Conservation (phyloP, 2,329 filamentous ascomycete genomes). For the Nannizziopsis arthrosporioides region DNA sequence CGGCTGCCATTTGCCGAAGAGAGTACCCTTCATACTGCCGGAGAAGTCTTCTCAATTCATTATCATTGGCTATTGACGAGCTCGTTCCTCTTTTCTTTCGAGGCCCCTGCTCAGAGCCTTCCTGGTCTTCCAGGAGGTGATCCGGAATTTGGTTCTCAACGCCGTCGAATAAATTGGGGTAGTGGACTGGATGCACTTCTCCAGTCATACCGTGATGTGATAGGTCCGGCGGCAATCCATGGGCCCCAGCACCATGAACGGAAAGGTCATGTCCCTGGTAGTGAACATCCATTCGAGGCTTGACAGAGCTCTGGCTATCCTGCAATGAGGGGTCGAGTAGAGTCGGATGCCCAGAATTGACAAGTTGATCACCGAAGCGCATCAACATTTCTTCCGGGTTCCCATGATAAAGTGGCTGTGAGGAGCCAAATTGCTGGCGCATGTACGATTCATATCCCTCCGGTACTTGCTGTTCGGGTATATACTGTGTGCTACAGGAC, state of each 20-base stretch:
- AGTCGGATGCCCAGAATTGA: constrained; percentile 27
- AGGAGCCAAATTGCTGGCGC: constrained; percentile 24
- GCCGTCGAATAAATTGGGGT: constrained; percentile 32
- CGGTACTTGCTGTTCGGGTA: constrained; percentile 31
- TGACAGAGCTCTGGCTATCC: constrained; percentile 26
- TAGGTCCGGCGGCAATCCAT: constrained; percentile 28
- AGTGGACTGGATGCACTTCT: constrained; percentile 27
- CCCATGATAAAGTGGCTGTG: constrained; percentile 28
- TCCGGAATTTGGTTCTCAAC: constrained; percentile 34
- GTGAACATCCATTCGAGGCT: constrained; percentile 28
- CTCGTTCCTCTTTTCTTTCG: constrained; percentile 38
- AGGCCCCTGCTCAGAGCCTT: constrained; percentile 33
- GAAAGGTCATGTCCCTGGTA: constrained; percentile 28
- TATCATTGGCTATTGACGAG: constrained; percentile 39
- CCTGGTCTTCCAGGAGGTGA: constrained; percentile 31
- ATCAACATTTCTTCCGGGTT: constrained; percentile 38
- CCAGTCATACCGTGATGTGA: constrained; percentile 23
- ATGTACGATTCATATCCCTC: constrained; percentile 32
- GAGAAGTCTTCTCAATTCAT: constrained; percentile 37
- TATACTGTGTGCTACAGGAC: constrained; percentile 36
- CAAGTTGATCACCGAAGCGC: constrained; percentile 34
- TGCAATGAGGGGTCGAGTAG: constrained; percentile 30
- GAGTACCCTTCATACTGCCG: constrained; percentile 37
- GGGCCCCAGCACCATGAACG: constrained; percentile 26
- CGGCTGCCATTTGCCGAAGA: constrained; percentile 37